Evolutionary conservation across 208 protist species (phyloP).

Genomic region (Trypanosoma scelopori): DNA sequence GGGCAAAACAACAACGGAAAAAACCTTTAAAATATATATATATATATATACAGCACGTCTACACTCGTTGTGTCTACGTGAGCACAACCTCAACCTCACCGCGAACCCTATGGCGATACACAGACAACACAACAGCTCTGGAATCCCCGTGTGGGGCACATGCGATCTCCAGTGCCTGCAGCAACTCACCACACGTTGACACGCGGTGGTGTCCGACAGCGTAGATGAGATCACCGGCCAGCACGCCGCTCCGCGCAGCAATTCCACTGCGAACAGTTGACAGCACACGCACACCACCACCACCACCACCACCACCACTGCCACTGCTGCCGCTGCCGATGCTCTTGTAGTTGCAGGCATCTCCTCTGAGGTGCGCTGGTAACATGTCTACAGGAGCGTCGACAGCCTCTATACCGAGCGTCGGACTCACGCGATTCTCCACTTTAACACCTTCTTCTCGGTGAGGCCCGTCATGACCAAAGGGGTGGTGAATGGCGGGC

Average conservation of each 20-base stretch:
- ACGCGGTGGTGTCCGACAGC: conserved; percentile 16
- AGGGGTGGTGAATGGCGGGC: no score
- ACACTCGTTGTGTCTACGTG: background rate
- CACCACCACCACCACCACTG: conserved; percentile 29
- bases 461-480: background rate
- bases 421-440: background rate
- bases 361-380: conserved; percentile 28
- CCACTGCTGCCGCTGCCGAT: background rate
- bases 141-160: background rate
- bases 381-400: conserved; percentile 44
- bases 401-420: conserved; percentile 50
- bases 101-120: conserved; percentile 42
- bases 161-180: conserved; percentile 29
- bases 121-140: conserved; percentile 23
- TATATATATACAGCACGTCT: background rate
- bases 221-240: conserved; percentile 49
- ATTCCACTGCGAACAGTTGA: conserved; percentile 29
- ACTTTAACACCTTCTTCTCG: background rate
- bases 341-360: background rate
- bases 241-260: conserved; percentile 40
- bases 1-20: background rate
- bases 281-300: conserved; percentile 51
- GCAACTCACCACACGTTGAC: conserved; percentile 43
- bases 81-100: conserved; percentile 3
- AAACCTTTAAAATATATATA: background rate